Evolutionary conservation across 345 rosid genomes (phyloP).

Genomic region (Populus ilicifolia): DNA sequence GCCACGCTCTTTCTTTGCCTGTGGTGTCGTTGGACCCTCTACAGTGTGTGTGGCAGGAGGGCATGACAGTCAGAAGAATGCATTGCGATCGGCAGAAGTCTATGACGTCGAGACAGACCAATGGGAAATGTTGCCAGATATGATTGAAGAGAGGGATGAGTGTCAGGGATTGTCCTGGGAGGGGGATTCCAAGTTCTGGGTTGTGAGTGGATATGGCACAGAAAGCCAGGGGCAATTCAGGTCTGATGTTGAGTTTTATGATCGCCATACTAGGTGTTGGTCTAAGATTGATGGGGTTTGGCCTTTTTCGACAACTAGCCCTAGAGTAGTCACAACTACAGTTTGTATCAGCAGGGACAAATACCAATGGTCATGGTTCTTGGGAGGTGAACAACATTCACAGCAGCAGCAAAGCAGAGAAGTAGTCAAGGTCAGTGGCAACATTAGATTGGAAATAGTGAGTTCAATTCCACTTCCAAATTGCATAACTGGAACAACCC

Average conservation of each 20-base stretch:
- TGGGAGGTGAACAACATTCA: constrained; percentile 18
- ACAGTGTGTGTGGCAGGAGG: constrained; percentile 61
- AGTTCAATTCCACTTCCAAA: constrained; percentile 28
- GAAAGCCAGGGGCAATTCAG: constrained; percentile 49
- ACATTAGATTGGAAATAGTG: constrained; percentile 20
- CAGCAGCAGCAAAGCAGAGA: constrained; percentile 5
- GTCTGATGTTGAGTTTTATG: constrained; percentile 44
- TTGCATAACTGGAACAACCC: constrained; percentile 15
- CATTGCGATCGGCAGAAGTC: constrained; percentile 41
- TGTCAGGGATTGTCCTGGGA: constrained; percentile 43
- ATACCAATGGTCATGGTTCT: constrained; percentile 28
- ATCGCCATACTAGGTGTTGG: constrained; percentile 33
- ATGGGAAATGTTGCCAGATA: constrained; percentile 40
- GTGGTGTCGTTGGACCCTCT: constrained; percentile 31
- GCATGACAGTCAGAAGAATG: constrained; percentile 58
- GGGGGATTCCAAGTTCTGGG: constrained; percentile 40
- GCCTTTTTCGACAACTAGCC: constrained; percentile 34
- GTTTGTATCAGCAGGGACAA: not conserved
- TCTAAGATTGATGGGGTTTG: constrained; percentile 32
- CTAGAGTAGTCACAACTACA: constrained; percentile 30
- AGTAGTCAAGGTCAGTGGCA: constrained; percentile 2
- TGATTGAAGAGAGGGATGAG: constrained; percentile 58
- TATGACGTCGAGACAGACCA: constrained; percentile 48
- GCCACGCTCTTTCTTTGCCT: constrained; percentile 51
- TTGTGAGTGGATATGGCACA: constrained; percentile 51